Evolutionary conservation across 169 alveolate species (phyloP).

Genomic region (Neospora caninum): DNA sequence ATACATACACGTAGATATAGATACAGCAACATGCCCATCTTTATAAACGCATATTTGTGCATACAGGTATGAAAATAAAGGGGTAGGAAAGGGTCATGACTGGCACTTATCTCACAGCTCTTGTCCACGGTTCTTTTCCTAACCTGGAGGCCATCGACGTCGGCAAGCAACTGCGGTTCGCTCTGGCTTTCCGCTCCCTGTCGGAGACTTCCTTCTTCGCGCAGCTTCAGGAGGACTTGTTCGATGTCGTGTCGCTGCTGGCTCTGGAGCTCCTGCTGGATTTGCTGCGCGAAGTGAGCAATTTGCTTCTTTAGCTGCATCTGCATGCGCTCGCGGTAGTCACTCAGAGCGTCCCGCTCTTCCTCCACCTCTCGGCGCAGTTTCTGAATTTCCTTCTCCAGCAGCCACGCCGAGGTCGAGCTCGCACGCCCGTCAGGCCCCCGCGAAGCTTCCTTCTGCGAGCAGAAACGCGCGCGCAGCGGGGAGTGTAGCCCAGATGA

Average conservation of each 20-base stretch:
- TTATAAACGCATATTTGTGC: too few relatives aligned
- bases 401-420: neutral
- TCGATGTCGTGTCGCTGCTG: neutral
- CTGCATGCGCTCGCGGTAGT: slow-evolving; percentile 36
- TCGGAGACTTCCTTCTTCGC: neutral
- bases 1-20: too few relatives aligned
- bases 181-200: neutral
- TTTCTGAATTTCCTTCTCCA: neutral
- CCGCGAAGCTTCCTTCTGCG: neutral
- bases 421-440: neutral
- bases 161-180: neutral
- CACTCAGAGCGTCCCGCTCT: slow-evolving; percentile 2
- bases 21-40: too few relatives aligned
- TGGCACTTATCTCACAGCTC: too few relatives aligned
- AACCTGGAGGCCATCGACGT: neutral
- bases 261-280: neutral
- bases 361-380: slow-evolving; percentile 13
- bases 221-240: neutral
- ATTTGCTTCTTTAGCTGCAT: slow-evolving; percentile 8
- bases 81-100: too few relatives aligned
- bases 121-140: neutral
- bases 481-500: too few relatives aligned
- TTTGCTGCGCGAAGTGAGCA: neutral
- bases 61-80: too few relatives aligned
- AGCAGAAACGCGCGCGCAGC: neutral